Base-by-base conservation (phyloP, 495 filamentous ascomycete species). In the Penicillium desertorum region DNA sequence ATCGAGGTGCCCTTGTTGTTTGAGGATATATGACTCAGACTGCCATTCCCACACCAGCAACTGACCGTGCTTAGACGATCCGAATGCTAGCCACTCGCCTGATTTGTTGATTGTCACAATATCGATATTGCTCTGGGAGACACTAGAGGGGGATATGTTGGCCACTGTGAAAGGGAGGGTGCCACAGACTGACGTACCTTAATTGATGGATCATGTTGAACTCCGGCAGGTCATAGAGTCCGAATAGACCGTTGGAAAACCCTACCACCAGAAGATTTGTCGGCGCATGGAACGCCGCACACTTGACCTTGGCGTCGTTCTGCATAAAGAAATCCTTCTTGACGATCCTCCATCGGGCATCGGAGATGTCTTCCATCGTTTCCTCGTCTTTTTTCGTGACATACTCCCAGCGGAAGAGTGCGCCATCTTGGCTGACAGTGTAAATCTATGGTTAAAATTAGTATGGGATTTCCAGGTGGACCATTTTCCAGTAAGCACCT, bases 31-130 rank as follows among this genome's bases (percentile, higher is more conserved):
- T n/a, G 95, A 97, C 70, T 98, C 94, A 2, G 95, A 98, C 65
- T 98, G 95, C 95, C 95, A 98, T 71, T 98, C 94, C 94, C 94
- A 98, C 23, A 98, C 95, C 36, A 98, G 79, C 14, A 98, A 76
- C 61, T 98, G 94, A 12, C 94, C 94, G 25, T 95, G 82, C 54
- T 93, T 93, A 16, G 95, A 96, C 5, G 94, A 92, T n/a, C 93
- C 94, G 71, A 98, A 96, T 7, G 94, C 94, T 30, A 98, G 79
- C 94, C 94, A 98, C 75, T 96, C 95, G 53, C 93, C 94, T 30
- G 90, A 86, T 66, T 89, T 88, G 73, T 97, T 97, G 59, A 96
- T 86, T 3, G 90, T 89, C 44, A 98, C 89, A 64, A 88, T 91
- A 63, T 96, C 91, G 60, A 98, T 96, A 56, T 92, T 91, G 65